Percentiles rank a stretch among this genome's conserved stretches.
These are phyloP conservation scores for Gymnopilus dilepis DNA, from an alignment of 768 basidiomycete genomes.

Conservation along the genomic window DNA sequence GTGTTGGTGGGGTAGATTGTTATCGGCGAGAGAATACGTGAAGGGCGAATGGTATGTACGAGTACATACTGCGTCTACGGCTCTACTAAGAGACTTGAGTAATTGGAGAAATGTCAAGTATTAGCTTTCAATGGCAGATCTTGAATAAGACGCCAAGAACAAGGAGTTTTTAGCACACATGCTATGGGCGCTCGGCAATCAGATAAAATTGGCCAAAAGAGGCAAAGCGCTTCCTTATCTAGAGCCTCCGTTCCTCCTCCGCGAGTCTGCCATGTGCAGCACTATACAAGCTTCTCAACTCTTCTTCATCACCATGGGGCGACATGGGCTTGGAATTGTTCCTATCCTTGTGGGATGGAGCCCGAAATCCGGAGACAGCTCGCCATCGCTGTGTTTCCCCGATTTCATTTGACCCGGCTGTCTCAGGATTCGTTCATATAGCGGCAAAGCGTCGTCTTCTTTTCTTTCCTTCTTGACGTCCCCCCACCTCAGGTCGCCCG, in stretches of 20 bases:
- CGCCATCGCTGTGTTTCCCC: neutral
- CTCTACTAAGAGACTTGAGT: neutral
- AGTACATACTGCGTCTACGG: too few relatives aligned
- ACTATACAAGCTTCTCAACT: neutral
- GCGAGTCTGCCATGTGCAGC: slow-evolving; percentile 11
- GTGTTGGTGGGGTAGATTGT: neutral
- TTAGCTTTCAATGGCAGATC: neutral
- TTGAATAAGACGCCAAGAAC: neutral
- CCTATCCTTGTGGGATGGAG: slow-evolving; percentile 16
- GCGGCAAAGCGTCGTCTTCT: neutral
- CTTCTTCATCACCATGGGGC: slow-evolving; percentile 5
- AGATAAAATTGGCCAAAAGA: neutral
- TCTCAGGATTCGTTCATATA: slow-evolving; percentile 11
- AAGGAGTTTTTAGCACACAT: neutral
- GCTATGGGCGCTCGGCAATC: neutral
- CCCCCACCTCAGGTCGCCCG: slow-evolving; percentile 14
- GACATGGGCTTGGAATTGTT: slow-evolving; percentile 12
- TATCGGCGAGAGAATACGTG: neutral
- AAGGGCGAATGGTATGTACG: too few relatives aligned
- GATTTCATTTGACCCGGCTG: neutral
- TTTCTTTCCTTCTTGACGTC: neutral
- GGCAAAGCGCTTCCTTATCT: slow-evolving; percentile 1
- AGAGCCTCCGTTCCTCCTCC: neutral
- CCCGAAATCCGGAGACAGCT: neutral
- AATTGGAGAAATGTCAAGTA: neutral